Evolutionary conservation across 208 protist genomes (phyloP).

Genomic region (Wallacemonas sp.): DNA sequence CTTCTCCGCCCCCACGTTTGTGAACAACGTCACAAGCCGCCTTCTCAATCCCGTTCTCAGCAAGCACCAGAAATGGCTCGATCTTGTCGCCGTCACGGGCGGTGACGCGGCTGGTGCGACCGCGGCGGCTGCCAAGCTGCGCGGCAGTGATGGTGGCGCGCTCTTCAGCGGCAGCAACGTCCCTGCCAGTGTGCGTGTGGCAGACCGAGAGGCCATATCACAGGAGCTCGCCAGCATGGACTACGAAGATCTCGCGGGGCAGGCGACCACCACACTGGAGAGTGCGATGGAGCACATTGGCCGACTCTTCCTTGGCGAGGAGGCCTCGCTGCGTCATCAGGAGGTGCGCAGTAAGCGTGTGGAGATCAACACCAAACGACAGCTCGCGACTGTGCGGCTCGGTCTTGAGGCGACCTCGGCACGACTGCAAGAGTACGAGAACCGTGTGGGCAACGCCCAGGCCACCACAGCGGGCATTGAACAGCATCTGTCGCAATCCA

Average conservation of each 20-base stretch:
- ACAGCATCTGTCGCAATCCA: conserved; percentile 82
- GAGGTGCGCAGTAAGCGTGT: conserved; percentile 74
- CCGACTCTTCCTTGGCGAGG: conserved; percentile 51
- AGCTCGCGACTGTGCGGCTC: conserved; percentile 69
- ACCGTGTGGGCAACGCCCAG: conserved; percentile 80
- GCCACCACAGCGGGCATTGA: conserved; percentile 85
- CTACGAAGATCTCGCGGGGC: conserved; percentile 34
- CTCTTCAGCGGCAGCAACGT: conserved; percentile 29
- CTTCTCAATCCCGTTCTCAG: conserved; percentile 53
- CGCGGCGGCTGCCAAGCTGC: conserved; percentile 23
- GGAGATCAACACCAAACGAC: conserved; percentile 71
- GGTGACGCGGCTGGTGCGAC: conserved; percentile 4
- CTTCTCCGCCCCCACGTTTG: conserved; percentile 72
- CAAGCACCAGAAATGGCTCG: conserved; percentile 23
- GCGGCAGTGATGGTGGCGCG: conserved; percentile 34
- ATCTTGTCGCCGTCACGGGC: conserved; percentile 2
- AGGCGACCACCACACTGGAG: conserved; percentile 52
- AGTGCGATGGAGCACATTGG: conserved; percentile 52
- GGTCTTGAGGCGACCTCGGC: conserved; percentile 78
- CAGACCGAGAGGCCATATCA: not conserved
- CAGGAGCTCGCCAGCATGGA: conserved; percentile 20
- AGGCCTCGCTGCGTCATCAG: conserved; percentile 33
- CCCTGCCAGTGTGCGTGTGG: not conserved
- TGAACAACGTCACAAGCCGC: conserved; percentile 72
- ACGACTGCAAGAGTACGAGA: conserved; percentile 77